Evolutionary conservation across 1,139 yeast genomes (phyloP).

Genomic region (Zygosaccharomyces pseudobailii): DNA sequence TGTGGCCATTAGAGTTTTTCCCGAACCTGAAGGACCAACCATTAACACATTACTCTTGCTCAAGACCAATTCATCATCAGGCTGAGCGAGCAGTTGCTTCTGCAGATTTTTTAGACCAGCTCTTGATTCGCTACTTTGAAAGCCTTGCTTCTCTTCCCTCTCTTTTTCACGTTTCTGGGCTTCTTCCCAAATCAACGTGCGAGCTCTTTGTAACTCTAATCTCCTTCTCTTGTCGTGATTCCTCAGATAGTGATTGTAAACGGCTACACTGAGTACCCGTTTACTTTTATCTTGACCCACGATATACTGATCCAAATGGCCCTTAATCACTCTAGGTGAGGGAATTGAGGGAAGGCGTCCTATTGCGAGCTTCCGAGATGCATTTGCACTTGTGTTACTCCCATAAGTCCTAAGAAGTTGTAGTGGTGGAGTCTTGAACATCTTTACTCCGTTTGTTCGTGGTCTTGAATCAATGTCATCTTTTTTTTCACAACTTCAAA

Average conservation of each 20-base stretch:
- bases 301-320: slow-evolving; percentile 44
- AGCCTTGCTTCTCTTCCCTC: slow-evolving; percentile 14
- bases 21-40: slow-evolving; percentile 55
- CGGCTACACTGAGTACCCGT: slow-evolving; percentile 52
- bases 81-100: slow-evolving; percentile 27
- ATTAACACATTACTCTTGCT: slow-evolving; percentile 49
- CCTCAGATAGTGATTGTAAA: slow-evolving; percentile 48
- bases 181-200: slow-evolving; percentile 18
- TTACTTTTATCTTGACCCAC: slow-evolving; percentile 51
- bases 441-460: background rate
- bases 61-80: slow-evolving; percentile 38
- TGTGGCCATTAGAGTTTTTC: slow-evolving; percentile 49
- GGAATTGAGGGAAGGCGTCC: slow-evolving; percentile 32
- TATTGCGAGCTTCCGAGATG: slow-evolving; percentile 17
- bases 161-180: slow-evolving; percentile 13
- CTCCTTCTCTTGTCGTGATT: slow-evolving; percentile 38
- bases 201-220: slow-evolving; percentile 19
- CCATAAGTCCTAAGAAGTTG: background rate
- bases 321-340: slow-evolving; percentile 42
- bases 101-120: slow-evolving; percentile 31
- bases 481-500: background rate
- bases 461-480: background rate
- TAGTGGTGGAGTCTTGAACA: background rate
- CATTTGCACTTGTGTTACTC: slow-evolving; percentile 5
- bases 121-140: slow-evolving; percentile 27